These are phyloP conservation scores for Cladosporium sp. DNA, from an alignment of 2,329 filamentous ascomycete genomes.

Conservation along the genomic window DNA sequence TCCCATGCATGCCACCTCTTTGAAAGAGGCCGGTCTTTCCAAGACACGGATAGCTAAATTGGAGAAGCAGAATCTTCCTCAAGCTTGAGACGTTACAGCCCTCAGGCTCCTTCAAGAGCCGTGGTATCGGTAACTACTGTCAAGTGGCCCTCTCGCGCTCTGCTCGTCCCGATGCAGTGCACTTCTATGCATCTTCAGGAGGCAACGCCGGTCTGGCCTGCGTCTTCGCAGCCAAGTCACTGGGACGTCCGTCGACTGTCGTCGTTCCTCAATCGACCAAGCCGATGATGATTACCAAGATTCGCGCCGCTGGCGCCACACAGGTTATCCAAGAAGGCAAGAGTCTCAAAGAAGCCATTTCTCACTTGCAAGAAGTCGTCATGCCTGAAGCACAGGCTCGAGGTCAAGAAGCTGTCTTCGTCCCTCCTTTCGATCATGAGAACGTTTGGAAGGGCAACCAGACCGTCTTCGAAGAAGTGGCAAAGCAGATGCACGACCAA, in stretches of 20 bases:
- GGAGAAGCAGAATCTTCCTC: slow-evolving; percentile 68
- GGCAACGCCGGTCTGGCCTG: slow-evolving; percentile 84
- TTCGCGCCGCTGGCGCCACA: slow-evolving; percentile 62
- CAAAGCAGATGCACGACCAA: slow-evolving; percentile 35
- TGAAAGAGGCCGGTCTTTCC: background rate
- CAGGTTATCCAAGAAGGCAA: slow-evolving; percentile 65
- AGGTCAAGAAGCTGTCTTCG: slow-evolving; percentile 56
- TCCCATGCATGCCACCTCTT: background rate
- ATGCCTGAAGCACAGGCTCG: slow-evolving; percentile 37
- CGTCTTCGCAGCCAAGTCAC: slow-evolving; percentile 63
- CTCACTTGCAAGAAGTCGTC: slow-evolving; percentile 57
- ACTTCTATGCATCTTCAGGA: slow-evolving; percentile 77
- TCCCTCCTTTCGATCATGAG: slow-evolving; percentile 66
- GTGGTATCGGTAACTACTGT: slow-evolving; percentile 69
- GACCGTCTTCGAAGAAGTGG: slow-evolving; percentile 54
- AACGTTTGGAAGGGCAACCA: slow-evolving; percentile 64
- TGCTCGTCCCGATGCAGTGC: slow-evolving; percentile 37
- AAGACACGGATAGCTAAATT: slow-evolving; percentile 31
- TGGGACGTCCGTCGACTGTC: slow-evolving; percentile 67
- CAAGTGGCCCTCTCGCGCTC: slow-evolving; percentile 45
- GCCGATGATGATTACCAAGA: slow-evolving; percentile 66
- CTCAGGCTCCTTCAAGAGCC: slow-evolving; percentile 79
- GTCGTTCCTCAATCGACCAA: slow-evolving; percentile 66
- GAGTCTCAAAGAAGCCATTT: slow-evolving; percentile 67
- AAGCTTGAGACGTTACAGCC: slow-evolving; percentile 85